A percentile compares a stretch with the other conserved stretches of the same genome.
Evolutionary conservation across 108 stramenopile species (phyloP).

Genomic region (Chaetoceros tenuissimus): DNA sequence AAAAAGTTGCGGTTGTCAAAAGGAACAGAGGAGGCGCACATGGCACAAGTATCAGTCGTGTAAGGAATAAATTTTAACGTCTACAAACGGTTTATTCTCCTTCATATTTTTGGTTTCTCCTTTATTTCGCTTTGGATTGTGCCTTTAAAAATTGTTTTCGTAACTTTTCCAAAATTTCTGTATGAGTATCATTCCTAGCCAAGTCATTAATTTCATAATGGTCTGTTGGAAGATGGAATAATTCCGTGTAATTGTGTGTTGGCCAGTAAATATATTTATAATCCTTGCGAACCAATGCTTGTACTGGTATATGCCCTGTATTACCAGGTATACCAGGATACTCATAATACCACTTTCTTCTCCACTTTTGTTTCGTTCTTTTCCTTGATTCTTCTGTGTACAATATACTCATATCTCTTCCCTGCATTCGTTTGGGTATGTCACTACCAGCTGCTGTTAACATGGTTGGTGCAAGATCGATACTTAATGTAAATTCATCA

Average conservation of each 20-base stretch:
- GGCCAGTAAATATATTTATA: constrained; percentile 72
- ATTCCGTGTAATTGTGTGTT: constrained; percentile 58
- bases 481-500: constrained; percentile 51
- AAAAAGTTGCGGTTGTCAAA: no score
- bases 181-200: no score
- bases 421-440: constrained; percentile 40
- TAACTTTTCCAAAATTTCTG: no score
- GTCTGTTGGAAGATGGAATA: constrained; percentile 68
- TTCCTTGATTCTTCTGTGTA: constrained; percentile 30
- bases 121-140: no score
- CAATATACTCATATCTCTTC: constrained; percentile 51
- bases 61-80: no score
- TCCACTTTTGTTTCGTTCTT: constrained; percentile 29
- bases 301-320: not conserved
- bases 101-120: no score
- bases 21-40: no score
- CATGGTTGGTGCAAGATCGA: constrained; percentile 60
- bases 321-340: constrained; percentile 18
- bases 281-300: constrained; percentile 43
- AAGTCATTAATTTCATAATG: constrained; percentile 69
- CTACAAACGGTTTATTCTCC: no score
- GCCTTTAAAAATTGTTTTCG: no score
- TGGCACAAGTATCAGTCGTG: no score
- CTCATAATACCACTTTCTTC: constrained; percentile 57
- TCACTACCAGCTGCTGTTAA: constrained; percentile 49